Base-by-base conservation (phyloP, 495 filamentous ascomycete species). In the Daldinia bambusicola region DNA sequence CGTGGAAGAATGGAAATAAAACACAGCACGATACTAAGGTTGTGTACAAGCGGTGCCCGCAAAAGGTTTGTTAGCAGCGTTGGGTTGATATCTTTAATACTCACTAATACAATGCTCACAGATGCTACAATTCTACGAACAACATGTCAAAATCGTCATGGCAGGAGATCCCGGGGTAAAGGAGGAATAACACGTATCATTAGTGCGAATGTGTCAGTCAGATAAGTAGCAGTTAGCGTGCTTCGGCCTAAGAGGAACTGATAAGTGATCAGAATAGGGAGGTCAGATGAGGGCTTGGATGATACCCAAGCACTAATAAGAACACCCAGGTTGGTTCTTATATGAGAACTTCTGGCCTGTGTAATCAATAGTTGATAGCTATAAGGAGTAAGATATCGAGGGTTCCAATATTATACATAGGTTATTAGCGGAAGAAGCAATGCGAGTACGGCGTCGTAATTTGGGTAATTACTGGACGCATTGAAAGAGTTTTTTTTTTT, bases 61-160 rank as follows among this genome's bases (percentile, higher is more conserved):
- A 90, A 60, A 88, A 84, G 81, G 87, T 89, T 75, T 34, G 75
- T 77, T 57, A 2, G 16, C 40, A 38, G 26, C 43, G 48, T 34
- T 22, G 41, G n/a, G 50, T 13, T 43, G 32, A 6, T 22, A n/a
- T 32, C 41, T 2, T 59, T 30, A 9, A 57, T 8, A 37, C 32
- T 40, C 20, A 30, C 36, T 61, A 37, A 77, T 43, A 72, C 16
- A 16, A 16, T 53, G 36, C 30, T 10, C 68, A 0, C 51, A 89
- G 87, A 89, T 89, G 86, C 76, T 89, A 0, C 82, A 81, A 57
- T 89, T 89, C 58, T 89, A 89, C 70, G 87, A 89, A 65, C 82
- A 80, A 3, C 87, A 89, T 55, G 80, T 89, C 8, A 71, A 80
- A n/a, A 85, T 84, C 41, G 78, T 85, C 43, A 80, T 66, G 41